Evolutionary conservation across 1,139 yeast species (phyloP).

Genomic region (Yamadazyma siamensis): DNA sequence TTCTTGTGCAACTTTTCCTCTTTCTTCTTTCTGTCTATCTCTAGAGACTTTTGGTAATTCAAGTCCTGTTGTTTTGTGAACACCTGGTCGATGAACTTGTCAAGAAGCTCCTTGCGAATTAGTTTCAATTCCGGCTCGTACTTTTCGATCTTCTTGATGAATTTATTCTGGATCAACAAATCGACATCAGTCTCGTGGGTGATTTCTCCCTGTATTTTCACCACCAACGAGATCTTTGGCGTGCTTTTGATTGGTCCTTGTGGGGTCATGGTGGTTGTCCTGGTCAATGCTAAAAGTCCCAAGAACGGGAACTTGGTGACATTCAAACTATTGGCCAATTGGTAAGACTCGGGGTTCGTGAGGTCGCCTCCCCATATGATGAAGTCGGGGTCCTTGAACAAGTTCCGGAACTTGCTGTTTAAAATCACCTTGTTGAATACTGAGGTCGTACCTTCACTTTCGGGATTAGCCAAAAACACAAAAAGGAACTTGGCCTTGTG

Average conservation of each 20-base stretch:
- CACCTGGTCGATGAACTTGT: constrained; percentile 55
- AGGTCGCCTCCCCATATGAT: constrained; percentile 90
- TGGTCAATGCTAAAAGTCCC: constrained; percentile 61
- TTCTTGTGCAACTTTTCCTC: constrained; percentile 22
- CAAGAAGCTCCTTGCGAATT: constrained; percentile 60
- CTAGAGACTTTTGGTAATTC: constrained; percentile 70
- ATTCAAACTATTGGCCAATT: constrained; percentile 72
- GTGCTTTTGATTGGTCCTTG: constrained; percentile 52
- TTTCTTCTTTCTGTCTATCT: constrained; percentile 46
- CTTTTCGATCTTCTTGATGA: constrained; percentile 44
- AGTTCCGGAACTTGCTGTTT: constrained; percentile 47
- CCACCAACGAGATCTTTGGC: constrained; percentile 58
- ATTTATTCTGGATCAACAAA: constrained; percentile 32
- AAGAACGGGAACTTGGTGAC: constrained; percentile 79
- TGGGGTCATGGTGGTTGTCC: constrained; percentile 54
- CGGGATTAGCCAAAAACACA: constrained; percentile 70
- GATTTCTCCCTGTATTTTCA: constrained; percentile 63
- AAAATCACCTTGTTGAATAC: constrained; percentile 59
- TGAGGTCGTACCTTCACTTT: constrained; percentile 58
- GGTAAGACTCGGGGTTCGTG: constrained; percentile 76
- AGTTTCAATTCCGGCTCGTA: constrained; percentile 60
- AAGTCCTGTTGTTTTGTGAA: constrained; percentile 73
- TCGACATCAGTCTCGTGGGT: constrained; percentile 22
- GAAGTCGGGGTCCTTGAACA: constrained; percentile 50
- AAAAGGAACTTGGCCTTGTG: constrained; percentile 66